Percentiles rank a stretch among this genome's conserved stretches.
These are phyloP conservation scores for Pseudopithomyces chartarum DNA, from an alignment of 2,329 filamentous ascomycete genomes.

Conservation along the genomic window DNA sequence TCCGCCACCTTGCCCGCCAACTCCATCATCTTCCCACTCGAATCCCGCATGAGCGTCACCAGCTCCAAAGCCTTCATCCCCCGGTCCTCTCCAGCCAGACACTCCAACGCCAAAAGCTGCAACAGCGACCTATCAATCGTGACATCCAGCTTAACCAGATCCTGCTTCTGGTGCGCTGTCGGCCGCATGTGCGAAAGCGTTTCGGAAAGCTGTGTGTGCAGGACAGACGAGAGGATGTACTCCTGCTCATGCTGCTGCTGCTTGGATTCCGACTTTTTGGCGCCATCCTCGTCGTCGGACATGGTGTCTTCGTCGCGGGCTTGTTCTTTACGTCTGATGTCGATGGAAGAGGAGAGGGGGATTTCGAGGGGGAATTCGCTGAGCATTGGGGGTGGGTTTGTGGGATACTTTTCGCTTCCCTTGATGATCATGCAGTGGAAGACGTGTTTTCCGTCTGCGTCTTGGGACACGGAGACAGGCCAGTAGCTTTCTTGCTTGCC, in stretches of 20 bases:
- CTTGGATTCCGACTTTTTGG: slow-evolving; percentile 49
- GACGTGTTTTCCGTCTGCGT: slow-evolving; percentile 82
- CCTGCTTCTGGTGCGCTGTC: slow-evolving; percentile 66
- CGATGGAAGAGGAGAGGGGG: slow-evolving; percentile 67
- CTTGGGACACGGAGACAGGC: slow-evolving; percentile 88
- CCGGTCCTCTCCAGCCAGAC: slow-evolving; percentile 86
- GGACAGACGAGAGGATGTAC: slow-evolving; percentile 75
- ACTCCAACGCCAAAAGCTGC: slow-evolving; percentile 87
- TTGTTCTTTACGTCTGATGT: slow-evolving; percentile 23
- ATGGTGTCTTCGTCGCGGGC: slow-evolving; percentile 43
- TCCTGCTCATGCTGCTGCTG: slow-evolving; percentile 74
- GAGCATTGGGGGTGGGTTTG: slow-evolving; percentile 83
- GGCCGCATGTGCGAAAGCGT: slow-evolving; percentile 70
- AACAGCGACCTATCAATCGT: slow-evolving; percentile 89
- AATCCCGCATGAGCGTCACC: slow-evolving; percentile 82
- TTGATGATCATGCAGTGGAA: slow-evolving; percentile 99
- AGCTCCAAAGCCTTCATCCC: slow-evolving; percentile 96
- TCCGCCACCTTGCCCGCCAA: slow-evolving; percentile 88
- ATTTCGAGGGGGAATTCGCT: slow-evolving; percentile 93
- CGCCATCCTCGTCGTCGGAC: slow-evolving; percentile 31
- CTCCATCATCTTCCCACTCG: slow-evolving; percentile 86
- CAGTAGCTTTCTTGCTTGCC: slow-evolving; percentile 91
- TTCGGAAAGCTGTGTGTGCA: slow-evolving; percentile 76
- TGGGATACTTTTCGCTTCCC: slow-evolving; percentile 81
- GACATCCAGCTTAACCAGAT: slow-evolving; percentile 73